A percentile compares a stretch with the other conserved stretches of the same genome.
Evolutionary conservation across 1,284 basidiomycete species (phyloP).

Genomic region (Gymnopus androsaceus): DNA sequence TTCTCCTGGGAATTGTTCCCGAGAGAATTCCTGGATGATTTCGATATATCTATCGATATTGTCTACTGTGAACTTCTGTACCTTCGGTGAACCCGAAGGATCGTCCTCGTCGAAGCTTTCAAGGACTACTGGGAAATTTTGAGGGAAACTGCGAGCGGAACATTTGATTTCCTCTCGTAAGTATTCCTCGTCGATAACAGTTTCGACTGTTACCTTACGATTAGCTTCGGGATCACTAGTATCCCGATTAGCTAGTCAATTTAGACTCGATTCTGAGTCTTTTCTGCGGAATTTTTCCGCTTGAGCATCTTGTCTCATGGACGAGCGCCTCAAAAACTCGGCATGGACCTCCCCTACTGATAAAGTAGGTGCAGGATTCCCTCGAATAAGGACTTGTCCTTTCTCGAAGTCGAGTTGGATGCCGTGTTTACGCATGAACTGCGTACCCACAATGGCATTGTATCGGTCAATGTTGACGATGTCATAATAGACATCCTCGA

Average conservation of each 20-base stretch:
- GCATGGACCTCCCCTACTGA: conserved; percentile 17
- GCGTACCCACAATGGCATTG: no score
- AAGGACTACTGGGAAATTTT: conserved; percentile 2
- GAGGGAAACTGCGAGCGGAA: conserved; percentile 1
- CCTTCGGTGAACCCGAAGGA: not conserved
- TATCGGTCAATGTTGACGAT: no score
- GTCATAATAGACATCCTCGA: conserved; percentile 10
- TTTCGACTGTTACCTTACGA: no score
- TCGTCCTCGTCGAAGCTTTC: conserved; percentile 1
- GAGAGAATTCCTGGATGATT: conserved; percentile 8
- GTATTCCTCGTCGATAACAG: conserved; percentile 1
- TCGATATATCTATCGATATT: conserved; percentile 2
- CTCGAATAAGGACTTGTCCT: conserved; percentile 15
- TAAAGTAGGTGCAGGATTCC: conserved; percentile 11
- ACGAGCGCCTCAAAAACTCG: conserved; percentile 1
- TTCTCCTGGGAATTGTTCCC: not conserved
- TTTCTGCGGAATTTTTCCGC: not conserved
- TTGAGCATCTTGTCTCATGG: conserved; percentile 8
- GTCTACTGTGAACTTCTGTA: not conserved
- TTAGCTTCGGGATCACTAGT: not conserved
- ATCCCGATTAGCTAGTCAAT: not conserved
- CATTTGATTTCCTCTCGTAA: not conserved
- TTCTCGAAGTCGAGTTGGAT: conserved; percentile 29
- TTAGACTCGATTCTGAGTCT: not conserved
- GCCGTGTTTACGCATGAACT: no score